Percentiles rank a stretch among this genome's conserved stretches.
Conservation (phyloP, 1,284 basidiomycete species). For the Ustilago trichophora region DNA sequence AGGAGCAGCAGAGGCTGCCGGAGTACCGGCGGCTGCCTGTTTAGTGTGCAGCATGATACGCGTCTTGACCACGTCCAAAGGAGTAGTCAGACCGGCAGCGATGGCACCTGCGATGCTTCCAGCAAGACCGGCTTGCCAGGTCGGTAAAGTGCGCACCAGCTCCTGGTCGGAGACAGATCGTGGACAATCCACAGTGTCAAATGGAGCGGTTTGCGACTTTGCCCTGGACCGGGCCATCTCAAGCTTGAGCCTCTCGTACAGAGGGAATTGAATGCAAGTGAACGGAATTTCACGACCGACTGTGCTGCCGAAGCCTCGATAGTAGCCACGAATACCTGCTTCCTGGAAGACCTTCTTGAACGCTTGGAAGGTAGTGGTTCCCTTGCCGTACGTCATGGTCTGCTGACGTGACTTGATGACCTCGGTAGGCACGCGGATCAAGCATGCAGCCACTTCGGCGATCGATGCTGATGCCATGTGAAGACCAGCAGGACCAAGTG, state of each 20-base stretch:
- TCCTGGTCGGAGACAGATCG: conserved; percentile 37
- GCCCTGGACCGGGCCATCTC: conserved; percentile 42
- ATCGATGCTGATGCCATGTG: conserved; percentile 68
- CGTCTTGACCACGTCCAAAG: conserved; percentile 95
- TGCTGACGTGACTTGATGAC: conserved; percentile 88
- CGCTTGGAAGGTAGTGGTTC: conserved; percentile 70
- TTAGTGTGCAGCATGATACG: conserved; percentile 87
- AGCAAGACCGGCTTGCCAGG: conserved; percentile 87
- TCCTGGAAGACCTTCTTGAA: conserved; percentile 70
- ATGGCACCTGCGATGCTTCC: conserved; percentile 90
- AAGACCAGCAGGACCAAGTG: conserved; percentile 54
- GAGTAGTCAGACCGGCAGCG: conserved; percentile 90
- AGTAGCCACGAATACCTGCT: conserved; percentile 77
- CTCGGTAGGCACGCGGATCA: conserved; percentile 92
- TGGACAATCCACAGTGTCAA: too few relatives aligned
- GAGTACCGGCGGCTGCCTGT: conserved; percentile 5
- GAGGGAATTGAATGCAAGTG: conserved; percentile 94
- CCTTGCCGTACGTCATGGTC: conserved; percentile 75
- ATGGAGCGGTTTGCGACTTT: background rate
- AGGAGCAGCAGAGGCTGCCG: too few relatives aligned
- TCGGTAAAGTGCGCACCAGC: conserved; percentile 69
- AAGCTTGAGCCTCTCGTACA: conserved; percentile 88
- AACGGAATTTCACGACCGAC: conserved; percentile 92
- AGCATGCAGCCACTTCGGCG: conserved; percentile 76
- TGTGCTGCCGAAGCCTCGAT: conserved; percentile 81